Conservation (phyloP, 2,329 filamentous ascomycete species). For the Colletotrichum nymphaeae region DNA sequence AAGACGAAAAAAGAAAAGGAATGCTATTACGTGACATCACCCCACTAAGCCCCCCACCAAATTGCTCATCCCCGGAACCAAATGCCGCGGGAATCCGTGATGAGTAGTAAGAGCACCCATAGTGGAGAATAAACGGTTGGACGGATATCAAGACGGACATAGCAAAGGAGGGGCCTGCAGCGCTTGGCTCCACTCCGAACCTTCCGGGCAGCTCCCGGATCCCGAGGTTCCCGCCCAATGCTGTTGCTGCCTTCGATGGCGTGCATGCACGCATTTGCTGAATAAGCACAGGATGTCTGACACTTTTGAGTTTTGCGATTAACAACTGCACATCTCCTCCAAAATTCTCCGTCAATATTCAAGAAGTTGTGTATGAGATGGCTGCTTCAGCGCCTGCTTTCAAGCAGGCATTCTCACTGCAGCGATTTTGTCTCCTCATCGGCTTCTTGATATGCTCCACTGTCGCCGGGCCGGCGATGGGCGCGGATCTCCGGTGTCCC, state of each 20-base stretch:
- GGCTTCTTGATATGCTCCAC: conserved; percentile 16
- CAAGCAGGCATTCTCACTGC: not conserved
- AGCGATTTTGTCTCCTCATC: not conserved
- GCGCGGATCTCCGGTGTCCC: conserved; percentile 35
- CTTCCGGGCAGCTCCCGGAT: conserved; percentile 1
- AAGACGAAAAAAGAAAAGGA: not conserved
- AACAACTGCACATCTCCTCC: not conserved
- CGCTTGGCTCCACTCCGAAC: conserved; percentile 12
- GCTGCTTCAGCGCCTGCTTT: not conserved
- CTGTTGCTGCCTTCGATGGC: not conserved
- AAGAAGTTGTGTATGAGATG: not conserved
- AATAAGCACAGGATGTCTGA: conserved; percentile 7
- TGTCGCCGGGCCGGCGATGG: conserved; percentile 17
- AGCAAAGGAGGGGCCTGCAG: not conserved
- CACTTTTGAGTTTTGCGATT: not conserved
- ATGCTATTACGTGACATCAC: not conserved
- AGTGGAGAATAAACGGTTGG: not conserved
- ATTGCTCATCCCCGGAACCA: not conserved
- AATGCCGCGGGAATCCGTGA: not conserved
- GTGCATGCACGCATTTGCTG: not conserved
- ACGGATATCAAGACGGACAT: not conserved
- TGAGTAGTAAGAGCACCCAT: not conserved
- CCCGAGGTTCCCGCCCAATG: not conserved
- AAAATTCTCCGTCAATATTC: not conserved
- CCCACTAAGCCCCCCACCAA: too few relatives aligned